phyloP scores from a whole-genome alignment of 192 early-diverging fungal species.

The Coemansia aciculifera region DNA sequence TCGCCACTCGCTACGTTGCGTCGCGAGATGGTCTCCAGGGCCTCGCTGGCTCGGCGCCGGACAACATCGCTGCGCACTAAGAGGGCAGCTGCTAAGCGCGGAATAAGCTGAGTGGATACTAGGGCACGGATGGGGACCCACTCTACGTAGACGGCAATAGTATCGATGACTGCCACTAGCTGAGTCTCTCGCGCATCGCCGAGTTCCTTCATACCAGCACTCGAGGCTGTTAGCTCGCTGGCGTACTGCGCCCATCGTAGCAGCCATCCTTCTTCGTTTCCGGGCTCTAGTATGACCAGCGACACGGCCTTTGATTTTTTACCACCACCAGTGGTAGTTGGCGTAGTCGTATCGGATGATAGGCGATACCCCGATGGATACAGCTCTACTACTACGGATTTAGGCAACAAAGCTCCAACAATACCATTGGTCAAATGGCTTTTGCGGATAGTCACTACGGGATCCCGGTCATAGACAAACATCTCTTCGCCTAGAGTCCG shows the following conservation, averaged over 20 bases:
- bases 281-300: constrained; percentile 30
- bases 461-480: constrained; percentile 47
- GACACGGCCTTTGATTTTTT: constrained; percentile 18
- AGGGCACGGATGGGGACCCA: constrained; percentile 45
- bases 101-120: constrained; percentile 16
- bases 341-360: constrained; percentile 11
- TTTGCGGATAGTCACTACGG: constrained; percentile 35
- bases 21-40: constrained; percentile 34
- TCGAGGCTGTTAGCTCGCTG: not conserved
- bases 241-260: constrained; percentile 27
- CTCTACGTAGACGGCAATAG: constrained; percentile 32
- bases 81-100: constrained; percentile 23
- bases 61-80: constrained; percentile 20
- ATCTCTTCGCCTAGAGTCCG: constrained; percentile 48
- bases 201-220: not conserved
- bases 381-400: constrained; percentile 21
- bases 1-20: constrained; percentile 25
- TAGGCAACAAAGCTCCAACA: constrained; percentile 38
- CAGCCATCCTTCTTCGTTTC: constrained; percentile 50
- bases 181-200: constrained; percentile 14
- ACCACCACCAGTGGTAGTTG: not conserved
- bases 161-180: constrained; percentile 14
- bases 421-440: constrained; percentile 45
- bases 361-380: constrained; percentile 45
- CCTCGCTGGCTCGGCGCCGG: constrained; percentile 16